Conservation (phyloP, 768 basidiomycete species). For the Sarcodon aspratus region DNA sequence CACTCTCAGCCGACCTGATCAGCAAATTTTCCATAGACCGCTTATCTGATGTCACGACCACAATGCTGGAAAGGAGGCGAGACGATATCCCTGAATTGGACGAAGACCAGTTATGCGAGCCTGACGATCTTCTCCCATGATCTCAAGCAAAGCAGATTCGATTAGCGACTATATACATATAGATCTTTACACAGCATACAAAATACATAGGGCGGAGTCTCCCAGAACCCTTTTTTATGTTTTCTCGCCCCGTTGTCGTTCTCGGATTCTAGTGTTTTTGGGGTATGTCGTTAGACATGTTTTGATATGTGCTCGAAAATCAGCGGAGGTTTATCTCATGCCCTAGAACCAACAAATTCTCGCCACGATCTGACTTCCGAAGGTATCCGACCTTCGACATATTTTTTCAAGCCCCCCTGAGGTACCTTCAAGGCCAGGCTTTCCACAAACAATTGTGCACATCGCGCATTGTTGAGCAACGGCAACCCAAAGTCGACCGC, state of each 20-base stretch:
- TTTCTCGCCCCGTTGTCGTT: too few species aligned
- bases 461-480: slow-evolving; percentile 81
- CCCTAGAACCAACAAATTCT: slow-evolving; percentile 72
- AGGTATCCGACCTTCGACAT: slow-evolving; percentile 82
- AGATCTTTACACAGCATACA: too few species aligned
- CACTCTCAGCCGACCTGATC: slow-evolving; percentile 36
- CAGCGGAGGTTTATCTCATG: slow-evolving; percentile 22
- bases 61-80: too few species aligned
- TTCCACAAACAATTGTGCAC: slow-evolving; percentile 86
- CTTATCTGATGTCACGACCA: slow-evolving; percentile 1
- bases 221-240: too few species aligned
- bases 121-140: slow-evolving; percentile 26
- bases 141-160: neutral
- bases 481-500: slow-evolving; percentile 95
- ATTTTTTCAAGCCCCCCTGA: slow-evolving; percentile 62
- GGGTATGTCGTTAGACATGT: neutral
- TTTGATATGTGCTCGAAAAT: too few species aligned
- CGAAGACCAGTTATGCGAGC: slow-evolving; percentile 35
- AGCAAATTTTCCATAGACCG: slow-evolving; percentile 59
- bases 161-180: too few species aligned
- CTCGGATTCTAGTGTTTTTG: too few species aligned
- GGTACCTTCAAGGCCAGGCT: slow-evolving; percentile 78
- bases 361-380: slow-evolving; percentile 88
- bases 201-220: too few species aligned
- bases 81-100: slow-evolving; percentile 26